Base-by-base conservation (phyloP, 2,329 filamentous ascomycete species). In the Ascochyta clinopodiicola region DNA sequence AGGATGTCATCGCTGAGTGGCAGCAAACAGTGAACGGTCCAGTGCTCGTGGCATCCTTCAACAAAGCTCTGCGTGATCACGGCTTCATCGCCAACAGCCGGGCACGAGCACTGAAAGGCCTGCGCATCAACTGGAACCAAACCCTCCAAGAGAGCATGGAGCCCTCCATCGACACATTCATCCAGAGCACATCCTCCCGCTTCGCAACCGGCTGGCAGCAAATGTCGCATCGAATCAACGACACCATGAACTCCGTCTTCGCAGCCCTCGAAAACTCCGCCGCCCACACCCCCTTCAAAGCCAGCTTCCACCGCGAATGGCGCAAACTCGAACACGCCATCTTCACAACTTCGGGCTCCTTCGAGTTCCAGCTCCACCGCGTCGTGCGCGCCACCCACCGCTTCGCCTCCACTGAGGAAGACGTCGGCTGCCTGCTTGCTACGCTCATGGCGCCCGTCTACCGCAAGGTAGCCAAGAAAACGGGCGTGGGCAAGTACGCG, bases 271-370 rank as follows among this genome's bases (percentile, higher is more conserved):
- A 55, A 13, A 39, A 45, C 15, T 45, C 51, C 1, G 43, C 51
- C 6, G 51, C 42, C 13, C 39, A 45, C 13, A 55, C 45, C 2
- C 51, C 45, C 17, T 55, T 50, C 45, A 50, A 49, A 22, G 29
- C 45, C 29, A 55, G 51, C 29, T 55, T 55, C 36, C 45, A 55
- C 13, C 51, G 51, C 29, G 51, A 55, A 19, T 55, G 51, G 51
- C 45, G 51, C n/a, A 55, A 55, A 17, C 51, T 55, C 13, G 45
- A 55, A 37, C 51, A 55, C 10, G 45, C 39, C 10, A 37, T 55
- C 13, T 55, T 55, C 24, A 55, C 40, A 17, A 55, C 31, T 7
- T 40, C 35, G 2, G 51, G 51, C 1, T 55, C 51, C n/a, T 55
- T 55, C 9, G 51, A 55, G 45, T 55, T 50, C 34, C 51, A 55